Conservation (phyloP, 495 filamentous ascomycete species). For the Lophium mytilinum region DNA sequence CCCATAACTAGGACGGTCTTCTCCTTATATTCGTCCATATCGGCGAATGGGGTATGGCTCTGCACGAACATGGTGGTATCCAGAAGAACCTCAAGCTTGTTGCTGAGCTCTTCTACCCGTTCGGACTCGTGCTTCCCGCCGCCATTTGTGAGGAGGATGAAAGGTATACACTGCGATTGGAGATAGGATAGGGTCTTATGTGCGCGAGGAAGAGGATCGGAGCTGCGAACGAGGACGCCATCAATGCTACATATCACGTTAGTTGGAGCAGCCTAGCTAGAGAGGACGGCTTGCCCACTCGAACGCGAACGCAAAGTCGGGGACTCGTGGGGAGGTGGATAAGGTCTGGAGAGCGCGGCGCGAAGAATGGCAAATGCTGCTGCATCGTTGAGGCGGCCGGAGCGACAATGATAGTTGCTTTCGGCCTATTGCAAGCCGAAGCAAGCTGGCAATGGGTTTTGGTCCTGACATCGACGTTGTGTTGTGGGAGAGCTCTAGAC, state of each 20-base stretch:
- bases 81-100: constrained; percentile 51
- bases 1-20: constrained; percentile 77
- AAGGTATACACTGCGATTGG: constrained; percentile 62
- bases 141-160: constrained; percentile 83
- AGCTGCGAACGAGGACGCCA: constrained; percentile 85
- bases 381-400: background rate
- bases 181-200: constrained; percentile 64
- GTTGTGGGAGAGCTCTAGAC: background rate
- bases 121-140: constrained; percentile 70
- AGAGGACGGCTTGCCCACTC: constrained; percentile 49
- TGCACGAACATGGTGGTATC: constrained; percentile 65
- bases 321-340: constrained; percentile 26
- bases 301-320: constrained; percentile 74
- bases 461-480: background rate
- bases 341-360: constrained; percentile 16
- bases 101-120: constrained; percentile 60
- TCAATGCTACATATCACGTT: constrained; percentile 63
- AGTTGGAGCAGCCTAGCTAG: background rate
- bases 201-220: constrained; percentile 72
- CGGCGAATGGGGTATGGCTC: constrained; percentile 73
- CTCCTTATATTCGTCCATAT: constrained; percentile 47
- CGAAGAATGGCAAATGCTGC: background rate
- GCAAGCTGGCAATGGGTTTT: background rate
- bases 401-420: background rate
- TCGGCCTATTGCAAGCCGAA: background rate